Base-by-base conservation (phyloP, 2,329 filamentous ascomycete species). In the Periconia sp. region DNA sequence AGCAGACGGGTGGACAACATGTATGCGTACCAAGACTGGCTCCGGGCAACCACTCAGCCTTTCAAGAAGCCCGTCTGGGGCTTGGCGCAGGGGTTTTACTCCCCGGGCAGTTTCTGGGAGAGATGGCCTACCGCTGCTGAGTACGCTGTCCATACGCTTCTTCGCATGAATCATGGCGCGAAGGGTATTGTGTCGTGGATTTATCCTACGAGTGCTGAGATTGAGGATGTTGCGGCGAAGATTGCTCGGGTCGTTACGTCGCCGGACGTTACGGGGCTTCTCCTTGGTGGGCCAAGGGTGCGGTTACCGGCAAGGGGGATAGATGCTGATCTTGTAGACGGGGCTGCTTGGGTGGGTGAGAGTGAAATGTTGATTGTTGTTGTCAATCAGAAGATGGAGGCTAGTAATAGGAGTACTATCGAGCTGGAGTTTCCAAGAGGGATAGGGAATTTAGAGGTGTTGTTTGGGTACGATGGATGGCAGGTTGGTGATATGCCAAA, bases 151-250 rank as follows among this genome's bases (percentile, higher is more conserved):
- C 78, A 79, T 76, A 72, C 67, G 33, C 62, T 78, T 45, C 50
- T 80, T 10, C 67, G 66, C 32, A 52, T 80, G 33, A 79, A 78
- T 47, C 76, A 79, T 48, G 71, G 73, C 32, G 77, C 75, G 0
- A 80, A 76, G 52, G 78, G 73, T 0, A 66, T 80, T 26, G 72
- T 77, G 22, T 70, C 67, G 51, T 81, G 78, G 78, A 58, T 66
- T 12, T 80, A 73, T 48, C 77, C 77, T 0, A 72, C 73, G 4
- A 63, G 50, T 10, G 29, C 45, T 2, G 69, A 68, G 23, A 54
- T 73, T 15, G 59, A 50, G 26, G 52, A 47, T 21, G 62, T 63
- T 19, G 78, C 65, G 33, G 64, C 62, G 7, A 31, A 43, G 10
- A 49, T 81, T 41, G 74, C 73, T 9, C 68, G 57, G 13, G 62